Evolutionary conservation across 148 eudicot genomes (phyloP), one percentile per base, ranked within the genome.

Genomic region (Nyssa sinensis): DNA sequence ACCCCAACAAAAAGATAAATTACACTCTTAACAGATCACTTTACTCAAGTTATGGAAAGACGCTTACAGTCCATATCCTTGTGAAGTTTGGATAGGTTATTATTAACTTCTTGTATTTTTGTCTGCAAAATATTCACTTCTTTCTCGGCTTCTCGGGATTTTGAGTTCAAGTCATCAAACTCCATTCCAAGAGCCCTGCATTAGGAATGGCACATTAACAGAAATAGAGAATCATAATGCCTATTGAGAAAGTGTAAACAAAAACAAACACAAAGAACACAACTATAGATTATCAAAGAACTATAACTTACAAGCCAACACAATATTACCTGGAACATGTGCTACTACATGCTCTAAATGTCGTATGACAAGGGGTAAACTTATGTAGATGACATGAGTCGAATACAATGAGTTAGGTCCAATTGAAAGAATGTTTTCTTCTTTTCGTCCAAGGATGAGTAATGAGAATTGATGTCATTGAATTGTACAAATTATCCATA

Each of bases 41-140:
- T 49, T 37, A 71, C 67, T 30, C 6, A 53, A 78, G 73, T 24
- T 51, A 63, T 19, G 59, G 68, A 71, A 74, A 21, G 66, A 77
- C 55, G 72, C 98, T 95, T 83, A 95, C 98, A 84, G 32, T 95
- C 97, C 81, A 82, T 82, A 72, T 89, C 93, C 74, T 88, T 92
- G 71, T 75, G 92, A 69, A 78, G 78, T 76, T 84, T 89, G 80
- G 81, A 77, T 44, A 92, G 71, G 67, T 79, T 81, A 74, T 49
- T 81, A 37, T 72, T 83, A 79, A 77, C 88, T 80, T 95, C 98
- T 70, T 90, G 79, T 70, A 90, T 88, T 82, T 85, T 92, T 89
- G 88, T 75, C 73, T 95, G 82, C 82, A 90, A 60, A 72, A 74
- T 63, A 73, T 83, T 83, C 74, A 95, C 98, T 80, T 92, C 97